Percentiles rank a stretch among this genome's conserved stretches.
These are phyloP conservation scores for Ramaria sp. DNA, from an alignment of 768 basidiomycete genomes.

Conservation along the genomic window DNA sequence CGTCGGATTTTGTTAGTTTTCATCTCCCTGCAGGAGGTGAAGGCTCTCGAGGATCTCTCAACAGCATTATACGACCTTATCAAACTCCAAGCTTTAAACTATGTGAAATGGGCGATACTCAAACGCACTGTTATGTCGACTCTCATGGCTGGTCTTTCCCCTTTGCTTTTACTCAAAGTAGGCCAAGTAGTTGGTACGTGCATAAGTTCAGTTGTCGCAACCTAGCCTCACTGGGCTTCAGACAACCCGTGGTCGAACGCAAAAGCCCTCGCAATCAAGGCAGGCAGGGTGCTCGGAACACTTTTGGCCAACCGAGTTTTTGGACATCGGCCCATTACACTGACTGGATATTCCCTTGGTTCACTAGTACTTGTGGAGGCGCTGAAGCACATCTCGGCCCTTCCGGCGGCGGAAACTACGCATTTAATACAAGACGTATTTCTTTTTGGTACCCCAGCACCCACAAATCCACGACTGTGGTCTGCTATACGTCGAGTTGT, in stretches of 20 bases:
- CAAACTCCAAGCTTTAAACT: conserved; percentile 39
- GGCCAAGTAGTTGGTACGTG: conserved; percentile 42
- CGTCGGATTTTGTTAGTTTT: background rate
- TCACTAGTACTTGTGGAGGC: conserved; percentile 48
- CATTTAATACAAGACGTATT: conserved; percentile 45
- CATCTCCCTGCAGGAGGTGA: conserved; percentile 35
- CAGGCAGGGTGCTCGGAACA: conserved; percentile 43
- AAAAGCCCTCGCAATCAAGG: conserved; percentile 38
- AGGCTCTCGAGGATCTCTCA: conserved; percentile 40
- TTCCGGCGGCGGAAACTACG: conserved; percentile 32
- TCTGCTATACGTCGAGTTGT: conserved; percentile 36
- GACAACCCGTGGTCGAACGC: conserved; percentile 56
- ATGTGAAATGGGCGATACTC: conserved; percentile 37
- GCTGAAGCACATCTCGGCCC: conserved; percentile 34
- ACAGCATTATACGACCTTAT: conserved; percentile 34
- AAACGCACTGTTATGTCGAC: conserved; percentile 40
- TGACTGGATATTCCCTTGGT: conserved; percentile 49
- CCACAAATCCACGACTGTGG: conserved; percentile 33
- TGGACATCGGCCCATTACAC: conserved; percentile 42
- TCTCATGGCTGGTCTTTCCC: conserved; percentile 39
- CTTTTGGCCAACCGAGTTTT: conserved; percentile 39
- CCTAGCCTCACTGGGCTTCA: conserved; percentile 12
- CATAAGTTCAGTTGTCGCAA: background rate
- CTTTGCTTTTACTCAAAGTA: conserved; percentile 39
- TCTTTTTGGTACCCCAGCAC: conserved; percentile 40